Evolutionary conservation across 2,329 filamentous ascomycete genomes (phyloP).

Genomic region (Myriosclerotinia duriaeana): DNA sequence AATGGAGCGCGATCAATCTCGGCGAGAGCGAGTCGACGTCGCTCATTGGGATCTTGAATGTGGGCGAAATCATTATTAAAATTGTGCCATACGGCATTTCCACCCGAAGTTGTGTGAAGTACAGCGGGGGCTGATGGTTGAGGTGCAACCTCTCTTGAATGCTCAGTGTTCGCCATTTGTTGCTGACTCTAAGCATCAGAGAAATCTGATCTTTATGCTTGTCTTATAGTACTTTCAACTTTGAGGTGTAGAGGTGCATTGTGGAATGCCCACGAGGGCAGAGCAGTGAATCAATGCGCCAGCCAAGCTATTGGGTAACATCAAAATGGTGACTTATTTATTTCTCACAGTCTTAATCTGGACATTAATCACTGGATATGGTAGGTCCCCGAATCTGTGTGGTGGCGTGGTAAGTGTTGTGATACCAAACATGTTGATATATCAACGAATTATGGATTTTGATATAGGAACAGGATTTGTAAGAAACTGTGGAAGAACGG

Average conservation of each 20-base stretch:
- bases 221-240: slow-evolving; percentile 6
- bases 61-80: slow-evolving; percentile 72
- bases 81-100: slow-evolving; percentile 72
- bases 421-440: not conserved
- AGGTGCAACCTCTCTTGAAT: slow-evolving; percentile 2
- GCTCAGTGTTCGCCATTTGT: not conserved
- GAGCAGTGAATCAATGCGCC: slow-evolving; percentile 8
- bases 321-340: not conserved
- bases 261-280: not conserved
- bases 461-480: not conserved
- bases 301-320: slow-evolving; percentile 8
- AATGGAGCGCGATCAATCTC: slow-evolving; percentile 81
- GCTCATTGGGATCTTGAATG: slow-evolving; percentile 71
- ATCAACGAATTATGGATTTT: slow-evolving; percentile 15
- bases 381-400: not conserved
- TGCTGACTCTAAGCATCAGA: not conserved
- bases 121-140: slow-evolving; percentile 16
- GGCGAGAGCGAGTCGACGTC: slow-evolving; percentile 73
- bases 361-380: not conserved
- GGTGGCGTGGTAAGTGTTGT: slow-evolving; percentile 6
- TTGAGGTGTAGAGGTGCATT: not conserved
- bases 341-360: not conserved
- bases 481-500: not conserved
- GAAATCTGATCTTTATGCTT: slow-evolving; percentile 6
- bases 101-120: slow-evolving; percentile 53